Conservation (phyloP, 768 basidiomycete species). For the Hydnum rufescens region DNA sequence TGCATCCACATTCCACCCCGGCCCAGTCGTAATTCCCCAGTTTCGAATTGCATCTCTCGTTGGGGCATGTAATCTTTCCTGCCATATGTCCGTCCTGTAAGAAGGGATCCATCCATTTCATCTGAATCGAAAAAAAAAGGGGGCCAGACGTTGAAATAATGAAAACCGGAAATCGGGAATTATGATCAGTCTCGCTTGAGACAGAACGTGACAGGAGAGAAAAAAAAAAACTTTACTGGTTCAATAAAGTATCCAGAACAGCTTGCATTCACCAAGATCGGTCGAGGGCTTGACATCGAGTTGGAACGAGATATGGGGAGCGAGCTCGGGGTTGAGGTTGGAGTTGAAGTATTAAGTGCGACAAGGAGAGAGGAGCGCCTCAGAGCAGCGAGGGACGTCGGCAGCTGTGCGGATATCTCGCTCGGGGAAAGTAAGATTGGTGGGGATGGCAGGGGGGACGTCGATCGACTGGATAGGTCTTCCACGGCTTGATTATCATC, state of each 20-base stretch:
- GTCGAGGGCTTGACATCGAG: slow-evolving; percentile 10
- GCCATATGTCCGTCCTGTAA: slow-evolving; percentile 54
- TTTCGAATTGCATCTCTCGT: slow-evolving; percentile 75
- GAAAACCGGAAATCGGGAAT: too few relatives aligned
- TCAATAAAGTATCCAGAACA: slow-evolving; percentile 98
- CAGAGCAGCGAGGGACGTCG: background rate
- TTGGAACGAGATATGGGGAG: slow-evolving; percentile 14
- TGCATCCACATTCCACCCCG: slow-evolving; percentile 78
- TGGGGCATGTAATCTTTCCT: slow-evolving; percentile 86
- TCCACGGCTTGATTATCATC: background rate
- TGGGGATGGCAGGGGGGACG: background rate
- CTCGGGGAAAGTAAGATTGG: background rate
- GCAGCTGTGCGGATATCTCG: slow-evolving; percentile 1
- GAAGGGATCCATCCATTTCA: slow-evolving; percentile 91
- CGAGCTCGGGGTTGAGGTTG: too few relatives aligned
- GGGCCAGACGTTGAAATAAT: too few relatives aligned
- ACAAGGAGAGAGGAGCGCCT: slow-evolving; percentile 9
- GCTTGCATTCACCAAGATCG: slow-evolving; percentile 42
- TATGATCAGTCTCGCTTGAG: background rate
- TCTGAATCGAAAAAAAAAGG: slow-evolving; percentile 24
- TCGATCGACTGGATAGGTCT: background rate
- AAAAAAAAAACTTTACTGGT: slow-evolving; percentile 38
- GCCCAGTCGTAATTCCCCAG: slow-evolving; percentile 97
- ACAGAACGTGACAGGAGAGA: background rate
- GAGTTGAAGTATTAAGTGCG: slow-evolving; percentile 11